A percentile compares a stretch with the other conserved stretches of the same genome.
Evolutionary conservation across 306 rosid species (phyloP).

Genomic region (Quercus parvula): DNA sequence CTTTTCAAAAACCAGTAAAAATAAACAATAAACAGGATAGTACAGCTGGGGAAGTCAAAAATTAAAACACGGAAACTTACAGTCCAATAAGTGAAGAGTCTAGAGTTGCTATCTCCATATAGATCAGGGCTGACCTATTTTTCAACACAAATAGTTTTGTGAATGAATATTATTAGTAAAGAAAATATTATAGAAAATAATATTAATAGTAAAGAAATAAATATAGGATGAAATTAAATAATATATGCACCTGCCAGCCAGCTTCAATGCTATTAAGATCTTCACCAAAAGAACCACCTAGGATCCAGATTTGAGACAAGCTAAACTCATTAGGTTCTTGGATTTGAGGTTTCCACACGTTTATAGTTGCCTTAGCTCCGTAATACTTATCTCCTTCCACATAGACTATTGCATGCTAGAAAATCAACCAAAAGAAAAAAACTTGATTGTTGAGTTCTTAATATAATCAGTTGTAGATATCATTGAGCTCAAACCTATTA

Average conservation of each 20-base stretch:
- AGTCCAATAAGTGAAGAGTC: constrained; percentile 65
- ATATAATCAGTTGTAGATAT: too few species aligned
- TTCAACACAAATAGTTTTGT: constrained; percentile 2
- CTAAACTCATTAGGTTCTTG: constrained; percentile 58
- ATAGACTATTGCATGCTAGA: constrained; percentile 55
- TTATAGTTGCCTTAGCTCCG: constrained; percentile 59
- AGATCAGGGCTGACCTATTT: constrained; percentile 55
- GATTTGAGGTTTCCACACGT: constrained; percentile 61
- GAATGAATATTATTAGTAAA: not conserved
- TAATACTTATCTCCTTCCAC: constrained; percentile 50
- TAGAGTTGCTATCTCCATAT: constrained; percentile 53
- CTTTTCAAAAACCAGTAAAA: not conserved
- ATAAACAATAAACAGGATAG: not conserved
- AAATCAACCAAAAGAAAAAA: constrained; percentile 17
- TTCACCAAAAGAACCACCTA: constrained; percentile 51
- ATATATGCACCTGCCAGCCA: constrained; percentile 53
- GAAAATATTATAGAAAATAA: not conserved
- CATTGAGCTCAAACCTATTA: too few species aligned
- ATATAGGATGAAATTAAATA: not conserved
- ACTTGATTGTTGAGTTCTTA: not conserved
- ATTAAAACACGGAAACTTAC: constrained; percentile 43
- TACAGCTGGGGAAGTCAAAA: not conserved
- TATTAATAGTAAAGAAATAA: not conserved
- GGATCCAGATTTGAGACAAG: constrained; percentile 57
- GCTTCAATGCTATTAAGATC: constrained; percentile 67